These are phyloP conservation scores for Penicillium mononematosum DNA, from an alignment of 495 filamentous ascomycete genomes.

Conservation along the genomic window DNA sequence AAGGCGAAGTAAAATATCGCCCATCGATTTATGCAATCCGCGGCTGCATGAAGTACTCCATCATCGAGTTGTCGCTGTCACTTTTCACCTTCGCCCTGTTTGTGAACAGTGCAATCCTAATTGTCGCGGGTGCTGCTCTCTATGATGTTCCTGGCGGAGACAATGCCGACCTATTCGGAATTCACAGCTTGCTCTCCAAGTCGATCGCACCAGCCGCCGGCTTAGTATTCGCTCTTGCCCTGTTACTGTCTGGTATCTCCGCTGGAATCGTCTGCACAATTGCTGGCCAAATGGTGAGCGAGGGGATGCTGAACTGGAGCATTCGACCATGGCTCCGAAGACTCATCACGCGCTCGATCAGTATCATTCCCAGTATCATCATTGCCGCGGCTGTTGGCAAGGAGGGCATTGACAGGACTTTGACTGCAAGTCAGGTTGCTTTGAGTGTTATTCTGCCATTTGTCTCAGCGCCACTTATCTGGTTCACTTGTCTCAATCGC, in stretches of 20 bases:
- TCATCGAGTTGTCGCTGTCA: conserved; percentile 69
- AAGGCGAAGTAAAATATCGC: conserved; percentile 62
- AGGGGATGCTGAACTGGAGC: conserved; percentile 72
- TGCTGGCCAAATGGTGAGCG: conserved; percentile 78
- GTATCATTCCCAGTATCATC: conserved; percentile 78
- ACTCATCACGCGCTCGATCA: conserved; percentile 68
- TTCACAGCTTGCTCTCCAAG: conserved; percentile 69
- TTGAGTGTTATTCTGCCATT: conserved; percentile 80
- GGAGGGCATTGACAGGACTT: conserved; percentile 66
- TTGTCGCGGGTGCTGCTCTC: conserved; percentile 79
- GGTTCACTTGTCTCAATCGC: conserved; percentile 75
- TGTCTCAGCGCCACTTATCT: conserved; percentile 79
- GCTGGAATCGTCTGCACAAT: conserved; percentile 84
- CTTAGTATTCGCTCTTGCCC: conserved; percentile 72
- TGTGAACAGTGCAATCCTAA: conserved; percentile 87
- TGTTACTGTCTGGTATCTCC: conserved; percentile 73
- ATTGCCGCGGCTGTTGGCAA: conserved; percentile 75
- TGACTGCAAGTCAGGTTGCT: conserved; percentile 77
- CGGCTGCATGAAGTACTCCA: conserved; percentile 76
- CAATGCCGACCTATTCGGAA: conserved; percentile 75
- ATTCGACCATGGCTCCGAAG: conserved; percentile 70
- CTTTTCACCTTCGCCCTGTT: conserved; percentile 95
- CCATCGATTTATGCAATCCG: conserved; percentile 76
- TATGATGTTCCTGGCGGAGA: conserved; percentile 55
- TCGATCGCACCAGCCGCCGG: conserved; percentile 71